phyloP scores from a whole-genome alignment of 139 green algal species.

The Monoraphidium neglectum region DNA sequence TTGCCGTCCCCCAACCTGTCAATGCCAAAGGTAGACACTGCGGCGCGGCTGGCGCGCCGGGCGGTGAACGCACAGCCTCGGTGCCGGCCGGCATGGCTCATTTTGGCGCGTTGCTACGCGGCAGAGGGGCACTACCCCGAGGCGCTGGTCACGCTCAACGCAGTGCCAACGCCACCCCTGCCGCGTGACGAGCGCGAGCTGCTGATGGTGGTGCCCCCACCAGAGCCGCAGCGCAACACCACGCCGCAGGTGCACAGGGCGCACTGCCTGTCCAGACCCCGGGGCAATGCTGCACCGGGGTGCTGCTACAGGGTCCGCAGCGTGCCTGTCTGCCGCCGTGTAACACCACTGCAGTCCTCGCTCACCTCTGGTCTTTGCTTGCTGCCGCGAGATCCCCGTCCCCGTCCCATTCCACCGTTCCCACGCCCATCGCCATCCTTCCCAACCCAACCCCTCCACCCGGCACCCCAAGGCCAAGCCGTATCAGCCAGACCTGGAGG shows the following conservation, averaged over 20 bases:
- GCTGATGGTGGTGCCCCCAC: conserved; percentile 34
- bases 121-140: conserved; percentile 22
- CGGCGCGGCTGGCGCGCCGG: conserved; percentile 29
- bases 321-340: neutral
- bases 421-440: no score
- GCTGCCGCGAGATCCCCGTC: neutral
- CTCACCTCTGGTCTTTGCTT: neutral
- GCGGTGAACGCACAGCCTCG: conserved; percentile 16
- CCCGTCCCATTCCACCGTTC: neutral
- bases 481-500: conserved; percentile 30
- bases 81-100: conserved; percentile 53
- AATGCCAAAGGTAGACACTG: no score
- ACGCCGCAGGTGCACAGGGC: conserved; percentile 30
- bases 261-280: no score
- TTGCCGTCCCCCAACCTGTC: no score
- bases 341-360: neutral
- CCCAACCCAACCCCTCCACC: no score
- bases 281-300: no score
- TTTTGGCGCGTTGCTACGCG: conserved; percentile 47
- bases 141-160: conserved; percentile 52
- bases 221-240: conserved; percentile 31
- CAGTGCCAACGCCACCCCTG: conserved; percentile 48
- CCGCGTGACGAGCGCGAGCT: conserved; percentile 29
- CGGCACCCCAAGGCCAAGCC: neutral
- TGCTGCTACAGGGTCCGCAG: no score